Evolutionary conservation across 306 rosid genomes (phyloP), one percentile per base, ranked within the genome.

Genomic region (Cicer cuneatum): DNA sequence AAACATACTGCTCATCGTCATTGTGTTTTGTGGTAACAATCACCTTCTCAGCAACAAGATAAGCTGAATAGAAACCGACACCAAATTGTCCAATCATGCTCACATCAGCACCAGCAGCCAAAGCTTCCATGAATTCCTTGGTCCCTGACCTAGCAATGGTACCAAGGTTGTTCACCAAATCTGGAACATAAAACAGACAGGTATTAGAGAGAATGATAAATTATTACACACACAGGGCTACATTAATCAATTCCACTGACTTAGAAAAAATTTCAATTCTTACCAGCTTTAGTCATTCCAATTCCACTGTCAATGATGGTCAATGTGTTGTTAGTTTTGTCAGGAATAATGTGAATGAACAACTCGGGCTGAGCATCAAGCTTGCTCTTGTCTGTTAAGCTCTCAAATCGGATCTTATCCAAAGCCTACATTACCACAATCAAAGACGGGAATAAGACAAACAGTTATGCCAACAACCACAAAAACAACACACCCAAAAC

Each of bases 71-170:
- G 86, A 93, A 93, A n/a, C 98, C 97, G 64, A 93, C 98, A 81
- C 98, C 98, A 12, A 93, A 93, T 79, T 91, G 98, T 0, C 98
- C 98, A 1, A 93, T 93, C 98, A 93, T 93, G 86, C 98, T 93
- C 45, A 93, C 98, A 78, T 93, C 98, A 66, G 98, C 96, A 66
- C 98, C 98, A 45, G 98, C 97, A n/a, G 98, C 90, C 66, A 93
- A 47, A 19, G 98, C 98, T 80, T 93, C 98, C 98, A 89, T 91
- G 85, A 93, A 93, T 67, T 93, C 97, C 87, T 93, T 93, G 82
- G 98, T 93, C 1, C 98, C 98, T 24, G 98, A 93, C 88, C 98
- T 84, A 5, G 98, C 98, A 74, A 93, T 91, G n/a, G 98, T 93
- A 60, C 98, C 98, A 1, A 93, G 78, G 78, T 93, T 93, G 92